These are phyloP conservation scores for Aphanomyces euteiches DNA, from an alignment of 352 stramenopile genomes.

Conservation along the genomic window DNA sequence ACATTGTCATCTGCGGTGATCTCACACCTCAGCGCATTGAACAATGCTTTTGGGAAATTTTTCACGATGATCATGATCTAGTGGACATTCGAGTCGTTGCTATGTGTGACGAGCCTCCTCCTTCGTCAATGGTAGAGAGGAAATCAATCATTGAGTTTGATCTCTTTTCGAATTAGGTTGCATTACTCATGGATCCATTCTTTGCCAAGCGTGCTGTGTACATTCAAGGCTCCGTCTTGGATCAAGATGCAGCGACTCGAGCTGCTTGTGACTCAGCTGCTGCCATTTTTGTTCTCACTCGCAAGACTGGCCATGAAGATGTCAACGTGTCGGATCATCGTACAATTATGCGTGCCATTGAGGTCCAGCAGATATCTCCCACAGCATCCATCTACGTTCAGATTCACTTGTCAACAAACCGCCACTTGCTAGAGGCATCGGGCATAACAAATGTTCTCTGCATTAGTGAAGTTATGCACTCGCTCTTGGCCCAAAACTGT, in stretches of 20 bases:
- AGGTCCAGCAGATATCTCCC: constrained; percentile 58
- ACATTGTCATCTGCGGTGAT: constrained; percentile 79
- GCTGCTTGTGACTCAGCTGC: constrained; percentile 58
- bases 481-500: constrained; percentile 75
- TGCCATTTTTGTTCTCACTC: constrained; percentile 75
- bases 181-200: constrained; percentile 78
- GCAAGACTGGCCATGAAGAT: constrained; percentile 57
- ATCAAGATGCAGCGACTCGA: constrained; percentile 68
- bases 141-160: too few relatives aligned
- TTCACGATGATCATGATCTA: constrained; percentile 82
- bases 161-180: constrained; percentile 31
- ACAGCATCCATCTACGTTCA: constrained; percentile 56
- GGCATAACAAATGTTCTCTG: constrained; percentile 75
- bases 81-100: constrained; percentile 75
- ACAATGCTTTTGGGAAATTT: constrained; percentile 80
- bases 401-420: constrained; percentile 72
- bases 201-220: constrained; percentile 79
- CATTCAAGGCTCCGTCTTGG: constrained; percentile 72
- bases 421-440: constrained; percentile 64
- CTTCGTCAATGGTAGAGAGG: constrained; percentile 48
- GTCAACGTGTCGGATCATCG: constrained; percentile 66
- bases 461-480: constrained; percentile 74
- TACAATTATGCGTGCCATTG: constrained; percentile 73
- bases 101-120: constrained; percentile 66
- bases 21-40: constrained; percentile 74